Evolutionary conservation across 768 basidiomycete genomes (phyloP).

Genomic region (Boletus rubescentipes): DNA sequence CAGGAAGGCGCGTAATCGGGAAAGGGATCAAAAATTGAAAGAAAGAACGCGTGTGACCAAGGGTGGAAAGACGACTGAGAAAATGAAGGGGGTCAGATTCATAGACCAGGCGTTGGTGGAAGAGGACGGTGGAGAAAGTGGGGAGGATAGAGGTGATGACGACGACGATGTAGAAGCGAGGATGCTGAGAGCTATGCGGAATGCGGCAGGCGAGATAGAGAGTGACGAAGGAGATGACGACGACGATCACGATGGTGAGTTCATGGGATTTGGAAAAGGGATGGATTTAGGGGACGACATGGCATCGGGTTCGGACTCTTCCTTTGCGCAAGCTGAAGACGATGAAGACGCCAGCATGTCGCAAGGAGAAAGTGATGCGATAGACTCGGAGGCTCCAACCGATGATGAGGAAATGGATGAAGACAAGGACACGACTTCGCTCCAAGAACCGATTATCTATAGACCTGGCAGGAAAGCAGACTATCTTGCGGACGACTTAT

Average conservation of each 20-base stretch:
- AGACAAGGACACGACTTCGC: constrained; percentile 1
- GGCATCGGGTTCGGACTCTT: constrained; percentile 14
- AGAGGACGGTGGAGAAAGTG: constrained; percentile 26
- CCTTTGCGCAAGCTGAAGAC: constrained; percentile 14
- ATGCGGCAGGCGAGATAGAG: constrained; percentile 25
- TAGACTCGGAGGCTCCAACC: constrained; percentile 13
- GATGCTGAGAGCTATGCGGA: constrained; percentile 31
- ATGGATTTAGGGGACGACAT: constrained; percentile 10
- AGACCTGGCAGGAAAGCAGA: constrained; percentile 37
- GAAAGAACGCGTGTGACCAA: constrained; percentile 38
- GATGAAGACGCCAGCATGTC: constrained; percentile 14
- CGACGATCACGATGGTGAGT: constrained; percentile 19
- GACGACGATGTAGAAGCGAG: constrained; percentile 22
- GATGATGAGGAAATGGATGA: constrained; percentile 23
- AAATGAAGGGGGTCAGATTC: constrained; percentile 15
- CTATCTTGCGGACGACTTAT: constrained; percentile 68
- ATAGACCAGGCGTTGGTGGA: constrained; percentile 8
- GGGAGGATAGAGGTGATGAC: constrained; percentile 25
- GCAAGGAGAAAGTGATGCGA: constrained; percentile 4
- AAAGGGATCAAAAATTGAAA: constrained; percentile 50
- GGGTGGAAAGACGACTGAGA: constrained; percentile 5
- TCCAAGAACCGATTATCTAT: neutral
- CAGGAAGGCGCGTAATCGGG: constrained; percentile 45
- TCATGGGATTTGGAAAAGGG: constrained; percentile 6
- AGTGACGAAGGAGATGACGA: constrained; percentile 20